phyloP scores from a whole-genome alignment of 2,329 filamentous ascomycete species.

The Huntiella moniliformis region DNA sequence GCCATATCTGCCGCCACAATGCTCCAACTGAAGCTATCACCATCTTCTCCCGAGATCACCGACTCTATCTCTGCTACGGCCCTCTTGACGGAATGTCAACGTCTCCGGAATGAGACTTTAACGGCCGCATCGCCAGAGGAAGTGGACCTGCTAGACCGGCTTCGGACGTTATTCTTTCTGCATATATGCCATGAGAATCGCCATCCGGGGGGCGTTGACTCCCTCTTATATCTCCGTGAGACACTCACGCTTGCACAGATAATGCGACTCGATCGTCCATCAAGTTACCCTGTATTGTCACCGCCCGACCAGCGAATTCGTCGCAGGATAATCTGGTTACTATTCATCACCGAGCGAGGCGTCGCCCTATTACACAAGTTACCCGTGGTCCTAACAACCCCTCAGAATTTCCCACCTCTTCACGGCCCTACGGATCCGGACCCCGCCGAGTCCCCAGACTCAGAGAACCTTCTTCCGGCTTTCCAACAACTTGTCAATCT shows the following conservation, averaged over 20 bases:
- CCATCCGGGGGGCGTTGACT: slow-evolving; percentile 25
- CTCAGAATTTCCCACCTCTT: slow-evolving; percentile 20
- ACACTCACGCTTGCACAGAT: slow-evolving; percentile 33
- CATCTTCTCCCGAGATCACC: slow-evolving; percentile 15
- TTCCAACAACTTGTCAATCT: slow-evolving; percentile 30
- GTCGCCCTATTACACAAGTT: slow-evolving; percentile 32
- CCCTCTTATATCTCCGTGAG: slow-evolving; percentile 29
- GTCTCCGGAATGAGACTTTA: slow-evolving; percentile 13
- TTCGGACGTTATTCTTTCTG: slow-evolving; percentile 31
- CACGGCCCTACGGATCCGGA: slow-evolving; percentile 1
- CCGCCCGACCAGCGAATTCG: slow-evolving; percentile 25
- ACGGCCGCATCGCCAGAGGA: background rate
- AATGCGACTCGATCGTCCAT: slow-evolving; percentile 24
- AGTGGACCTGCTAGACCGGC: slow-evolving; percentile 19
- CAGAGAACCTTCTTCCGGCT: slow-evolving; percentile 26
- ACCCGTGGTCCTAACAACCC: slow-evolving; percentile 24
- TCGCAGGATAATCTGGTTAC: slow-evolving; percentile 27
- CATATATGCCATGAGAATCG: slow-evolving; percentile 34
- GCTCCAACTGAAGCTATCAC: slow-evolving; percentile 26
- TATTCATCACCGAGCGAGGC: slow-evolving; percentile 30
- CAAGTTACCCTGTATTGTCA: background rate
- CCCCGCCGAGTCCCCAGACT: slow-evolving; percentile 15
- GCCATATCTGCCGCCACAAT: slow-evolving; percentile 29
- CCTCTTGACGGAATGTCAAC: slow-evolving; percentile 21
- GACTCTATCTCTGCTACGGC: slow-evolving; percentile 18